Conservation (phyloP, 352 stramenopile genomes). For the Phytophthora pinifolia region DNA sequence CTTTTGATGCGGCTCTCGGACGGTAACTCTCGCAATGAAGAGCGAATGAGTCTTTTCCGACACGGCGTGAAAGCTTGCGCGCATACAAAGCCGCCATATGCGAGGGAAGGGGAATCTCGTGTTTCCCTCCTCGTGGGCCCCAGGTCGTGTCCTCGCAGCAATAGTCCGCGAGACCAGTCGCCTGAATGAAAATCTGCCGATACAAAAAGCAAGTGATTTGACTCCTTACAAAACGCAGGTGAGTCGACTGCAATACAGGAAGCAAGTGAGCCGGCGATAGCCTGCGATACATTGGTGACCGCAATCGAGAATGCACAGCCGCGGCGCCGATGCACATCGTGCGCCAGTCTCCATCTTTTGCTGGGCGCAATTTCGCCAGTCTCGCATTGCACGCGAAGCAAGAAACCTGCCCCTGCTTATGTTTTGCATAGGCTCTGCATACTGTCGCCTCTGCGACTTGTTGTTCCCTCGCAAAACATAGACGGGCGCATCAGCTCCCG, state of each 20-base stretch:
- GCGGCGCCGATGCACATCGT: constrained; percentile 22
- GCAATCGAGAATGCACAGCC: constrained; percentile 20
- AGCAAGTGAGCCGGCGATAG: constrained; percentile 7
- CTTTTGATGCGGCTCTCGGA: constrained; percentile 6
- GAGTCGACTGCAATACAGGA: constrained; percentile 2
- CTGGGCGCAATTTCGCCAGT: constrained; percentile 28
- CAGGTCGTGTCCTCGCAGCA: constrained; percentile 2
- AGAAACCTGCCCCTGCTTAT: constrained; percentile 10
- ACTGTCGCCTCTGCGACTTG: neutral
- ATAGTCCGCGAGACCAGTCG: constrained; percentile 37
- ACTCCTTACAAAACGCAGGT: constrained; percentile 12
- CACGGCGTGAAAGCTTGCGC: constrained; percentile 15
- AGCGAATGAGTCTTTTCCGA: constrained; percentile 13
- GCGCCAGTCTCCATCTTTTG: constrained; percentile 37
- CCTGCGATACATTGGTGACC: constrained; percentile 18
- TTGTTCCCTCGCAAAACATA: constrained; percentile 4
- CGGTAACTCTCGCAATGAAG: constrained; percentile 39
- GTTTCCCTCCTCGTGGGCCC: constrained; percentile 36
- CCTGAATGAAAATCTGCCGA: neutral
- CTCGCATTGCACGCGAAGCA: neutral
- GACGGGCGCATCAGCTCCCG: neutral
- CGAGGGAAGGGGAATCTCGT: constrained; percentile 27
- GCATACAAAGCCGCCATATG: constrained; percentile 37
- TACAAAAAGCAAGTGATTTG: neutral
- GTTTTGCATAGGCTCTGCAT: neutral